Conservation (phyloP, 192 early-diverging fungal species). For the Backusella sp. region DNA sequence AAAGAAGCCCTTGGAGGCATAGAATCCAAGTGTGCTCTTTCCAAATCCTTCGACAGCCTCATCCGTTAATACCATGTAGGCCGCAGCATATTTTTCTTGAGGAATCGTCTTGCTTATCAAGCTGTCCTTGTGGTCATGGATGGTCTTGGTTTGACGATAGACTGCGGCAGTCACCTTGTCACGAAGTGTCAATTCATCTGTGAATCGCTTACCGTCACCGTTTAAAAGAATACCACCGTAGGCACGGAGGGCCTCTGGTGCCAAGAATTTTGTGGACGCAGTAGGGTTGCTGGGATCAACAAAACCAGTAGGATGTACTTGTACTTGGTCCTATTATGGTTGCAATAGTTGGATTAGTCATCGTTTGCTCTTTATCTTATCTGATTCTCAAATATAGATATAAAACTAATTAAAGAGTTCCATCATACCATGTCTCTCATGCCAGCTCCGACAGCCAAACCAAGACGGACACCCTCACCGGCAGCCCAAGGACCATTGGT, state of each 20-base stretch:
- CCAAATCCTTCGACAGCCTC: conserved; percentile 25
- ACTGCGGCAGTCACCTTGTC: conserved; percentile 60
- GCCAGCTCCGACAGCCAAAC: conserved; percentile 58
- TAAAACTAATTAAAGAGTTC: not conserved
- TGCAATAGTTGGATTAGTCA: not conserved
- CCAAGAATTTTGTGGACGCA: conserved; percentile 75
- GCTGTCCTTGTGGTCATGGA: not conserved
- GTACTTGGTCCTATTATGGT: conserved; percentile 66
- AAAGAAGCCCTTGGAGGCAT: conserved; percentile 26
- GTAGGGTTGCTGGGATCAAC: conserved; percentile 66
- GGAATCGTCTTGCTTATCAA: conserved; percentile 2
- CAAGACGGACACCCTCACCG: conserved; percentile 77
- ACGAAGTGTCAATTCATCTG: conserved; percentile 73
- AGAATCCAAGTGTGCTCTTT: conserved; percentile 18
- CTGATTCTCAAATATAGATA: not conserved
- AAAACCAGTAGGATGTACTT: conserved; percentile 84
- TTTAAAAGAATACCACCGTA: conserved; percentile 73
- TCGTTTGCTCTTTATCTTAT: not conserved
- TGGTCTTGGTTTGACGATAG: conserved; percentile 17
- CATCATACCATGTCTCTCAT: conserved; percentile 53
- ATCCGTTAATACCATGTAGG: conserved; percentile 22
- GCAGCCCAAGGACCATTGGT: conserved; percentile 84
- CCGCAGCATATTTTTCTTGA: not conserved
- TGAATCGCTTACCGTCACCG: conserved; percentile 67
- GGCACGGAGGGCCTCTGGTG: conserved; percentile 80